A percentile compares a stretch with the other conserved stretches of the same genome.
These are phyloP conservation scores for Madurella mycetomatis DNA, from an alignment of 2,329 filamentous ascomycete genomes.

Conservation along the genomic window DNA sequence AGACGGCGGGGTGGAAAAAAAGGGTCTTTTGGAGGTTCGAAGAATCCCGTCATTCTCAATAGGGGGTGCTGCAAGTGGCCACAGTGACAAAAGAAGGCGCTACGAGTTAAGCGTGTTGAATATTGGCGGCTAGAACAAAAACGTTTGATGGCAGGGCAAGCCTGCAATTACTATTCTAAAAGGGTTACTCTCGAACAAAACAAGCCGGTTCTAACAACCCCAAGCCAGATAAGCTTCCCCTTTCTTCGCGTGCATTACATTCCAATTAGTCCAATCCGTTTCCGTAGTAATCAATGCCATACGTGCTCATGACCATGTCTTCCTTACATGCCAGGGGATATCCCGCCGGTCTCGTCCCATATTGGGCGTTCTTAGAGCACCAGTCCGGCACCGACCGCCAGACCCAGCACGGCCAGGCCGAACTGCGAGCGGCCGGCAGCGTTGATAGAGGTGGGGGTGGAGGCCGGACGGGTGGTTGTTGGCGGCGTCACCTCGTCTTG, in stretches of 20 bases:
- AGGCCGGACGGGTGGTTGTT: background rate
- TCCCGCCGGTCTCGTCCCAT: background rate
- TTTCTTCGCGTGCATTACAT: background rate
- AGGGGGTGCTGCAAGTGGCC: too few relatives aligned
- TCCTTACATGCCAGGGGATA: background rate
- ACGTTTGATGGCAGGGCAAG: too few relatives aligned
- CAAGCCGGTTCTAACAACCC: too few relatives aligned
- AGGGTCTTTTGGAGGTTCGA: too few relatives aligned
- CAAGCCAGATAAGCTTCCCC: too few relatives aligned
- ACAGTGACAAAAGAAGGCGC: too few relatives aligned
- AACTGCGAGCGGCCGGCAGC: constrained; percentile 9
- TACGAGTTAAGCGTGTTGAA: too few relatives aligned
- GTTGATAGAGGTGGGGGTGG: constrained; percentile 3
- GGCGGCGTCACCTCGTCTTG: background rate
- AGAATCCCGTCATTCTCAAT: too few relatives aligned
- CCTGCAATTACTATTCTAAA: too few relatives aligned
- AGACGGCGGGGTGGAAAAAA: too few relatives aligned
- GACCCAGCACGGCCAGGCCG: constrained; percentile 14
- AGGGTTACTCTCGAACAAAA: too few relatives aligned
- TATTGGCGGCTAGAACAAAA: too few relatives aligned
- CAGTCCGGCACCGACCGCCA: constrained; percentile 14
- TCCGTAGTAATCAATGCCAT: background rate
- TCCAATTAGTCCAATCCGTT: background rate
- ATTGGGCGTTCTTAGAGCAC: background rate
- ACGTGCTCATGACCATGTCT: background rate